Conservation (phyloP, 257 asterid genomes). For the Marsdenia floribunda region DNA sequence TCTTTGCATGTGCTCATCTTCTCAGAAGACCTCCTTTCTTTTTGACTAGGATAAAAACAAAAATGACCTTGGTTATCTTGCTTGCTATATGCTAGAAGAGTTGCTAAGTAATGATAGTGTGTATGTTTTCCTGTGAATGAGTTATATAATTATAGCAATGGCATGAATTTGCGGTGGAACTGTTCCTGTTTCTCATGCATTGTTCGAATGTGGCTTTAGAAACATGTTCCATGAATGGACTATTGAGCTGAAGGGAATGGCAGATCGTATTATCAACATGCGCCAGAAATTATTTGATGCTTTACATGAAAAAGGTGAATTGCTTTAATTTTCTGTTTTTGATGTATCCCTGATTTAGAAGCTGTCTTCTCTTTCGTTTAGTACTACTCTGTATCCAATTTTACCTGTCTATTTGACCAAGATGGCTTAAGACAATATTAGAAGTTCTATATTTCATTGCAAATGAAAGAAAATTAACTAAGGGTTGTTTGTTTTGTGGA, state of each 20-base stretch:
- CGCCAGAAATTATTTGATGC: constrained; percentile 86
- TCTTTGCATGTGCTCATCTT: neutral
- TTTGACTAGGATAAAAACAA: neutral
- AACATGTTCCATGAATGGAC: constrained; percentile 84
- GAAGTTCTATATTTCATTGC: neutral
- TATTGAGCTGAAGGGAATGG: constrained; percentile 92
- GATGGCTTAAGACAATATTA: neutral
- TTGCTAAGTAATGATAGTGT: neutral
- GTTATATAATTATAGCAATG: neutral
- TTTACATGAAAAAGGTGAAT: constrained; percentile 60
- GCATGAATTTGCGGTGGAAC: neutral
- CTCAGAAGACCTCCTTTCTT: neutral
- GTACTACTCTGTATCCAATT: neutral
- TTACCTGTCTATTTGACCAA: neutral
- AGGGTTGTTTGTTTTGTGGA: neutral
- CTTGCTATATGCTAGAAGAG: neutral
- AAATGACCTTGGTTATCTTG: neutral
- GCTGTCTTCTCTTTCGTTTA: neutral
- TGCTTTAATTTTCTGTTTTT: neutral
- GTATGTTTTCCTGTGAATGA: neutral
- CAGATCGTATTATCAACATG: constrained; percentile 94
- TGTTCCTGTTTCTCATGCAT: constrained; percentile 5
- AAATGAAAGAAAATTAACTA: neutral
- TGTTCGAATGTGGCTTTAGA: constrained; percentile 39
- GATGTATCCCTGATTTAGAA: neutral